Conservation (phyloP, 257 asterid species). For the Lavandula angustifolia region DNA sequence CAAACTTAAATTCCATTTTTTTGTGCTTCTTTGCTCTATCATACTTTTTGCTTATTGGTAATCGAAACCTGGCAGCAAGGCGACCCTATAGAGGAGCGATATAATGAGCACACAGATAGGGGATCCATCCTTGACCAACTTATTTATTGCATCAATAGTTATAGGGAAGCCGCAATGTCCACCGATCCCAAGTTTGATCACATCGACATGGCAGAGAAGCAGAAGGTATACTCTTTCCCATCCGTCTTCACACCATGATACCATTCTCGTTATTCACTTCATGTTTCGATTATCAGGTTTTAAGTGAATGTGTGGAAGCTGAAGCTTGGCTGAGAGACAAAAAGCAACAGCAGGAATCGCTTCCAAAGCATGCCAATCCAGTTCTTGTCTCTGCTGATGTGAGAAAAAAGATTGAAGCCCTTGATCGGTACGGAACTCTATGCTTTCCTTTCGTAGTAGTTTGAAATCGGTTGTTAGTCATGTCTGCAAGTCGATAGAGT, state of each 20-base stretch:
- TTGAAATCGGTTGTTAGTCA: not conserved
- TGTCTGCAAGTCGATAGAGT: not conserved
- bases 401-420: slow-evolving; percentile 76
- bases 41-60: slow-evolving; percentile 17
- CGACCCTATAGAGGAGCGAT: slow-evolving; percentile 84
- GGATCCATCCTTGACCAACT: slow-evolving; percentile 72
- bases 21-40: not conserved
- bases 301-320: slow-evolving; percentile 80
- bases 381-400: slow-evolving; percentile 69
- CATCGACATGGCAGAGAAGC: slow-evolving; percentile 76
- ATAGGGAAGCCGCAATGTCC: slow-evolving; percentile 79
- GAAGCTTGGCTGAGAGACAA: slow-evolving; percentile 92
- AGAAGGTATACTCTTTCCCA: slow-evolving; percentile 49
- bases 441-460: not conserved
- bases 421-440: slow-evolving; percentile 59
- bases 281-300: slow-evolving; percentile 48
- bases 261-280: not conserved
- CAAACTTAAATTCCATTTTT: too few species aligned
- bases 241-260: not conserved
- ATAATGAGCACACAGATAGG: slow-evolving; percentile 73
- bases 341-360: slow-evolving; percentile 75
- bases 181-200: slow-evolving; percentile 82
- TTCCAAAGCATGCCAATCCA: slow-evolving; percentile 73
- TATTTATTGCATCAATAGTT: slow-evolving; percentile 65
- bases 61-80: slow-evolving; percentile 64